Conservation (phyloP, 2,329 filamentous ascomycete genomes). For the Aspergillus sergii region DNA sequence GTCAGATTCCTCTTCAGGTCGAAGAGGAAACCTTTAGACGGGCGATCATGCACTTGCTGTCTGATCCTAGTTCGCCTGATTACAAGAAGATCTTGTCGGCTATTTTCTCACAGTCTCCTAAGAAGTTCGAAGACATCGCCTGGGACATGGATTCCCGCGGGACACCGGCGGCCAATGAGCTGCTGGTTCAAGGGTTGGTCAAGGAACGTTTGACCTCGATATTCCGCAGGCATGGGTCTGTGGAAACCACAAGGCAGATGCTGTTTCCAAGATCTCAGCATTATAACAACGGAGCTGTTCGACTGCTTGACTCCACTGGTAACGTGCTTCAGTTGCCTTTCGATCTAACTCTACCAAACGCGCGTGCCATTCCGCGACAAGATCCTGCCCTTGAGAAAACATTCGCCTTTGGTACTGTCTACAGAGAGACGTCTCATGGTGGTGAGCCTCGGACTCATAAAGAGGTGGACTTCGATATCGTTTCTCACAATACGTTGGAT, state of each 20-base stretch:
- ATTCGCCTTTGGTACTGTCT: slow-evolving; percentile 86
- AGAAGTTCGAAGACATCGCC: slow-evolving; percentile 77
- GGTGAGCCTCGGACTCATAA: slow-evolving; percentile 81
- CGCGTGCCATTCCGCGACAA: slow-evolving; percentile 73
- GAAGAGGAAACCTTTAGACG: slow-evolving; percentile 89
- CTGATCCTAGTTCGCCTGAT: slow-evolving; percentile 81
- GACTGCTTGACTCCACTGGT: slow-evolving; percentile 78
- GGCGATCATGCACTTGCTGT: slow-evolving; percentile 73
- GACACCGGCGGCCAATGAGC: slow-evolving; percentile 51
- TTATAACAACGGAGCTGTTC: slow-evolving; percentile 74
- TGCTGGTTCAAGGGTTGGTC: slow-evolving; percentile 72
- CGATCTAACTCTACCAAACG: slow-evolving; percentile 87
- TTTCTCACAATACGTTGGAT: slow-evolving; percentile 80
- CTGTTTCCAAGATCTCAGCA: slow-evolving; percentile 82
- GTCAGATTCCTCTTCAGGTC: slow-evolving; percentile 85
- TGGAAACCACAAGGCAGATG: slow-evolving; percentile 73
- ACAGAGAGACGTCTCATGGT: slow-evolving; percentile 74
- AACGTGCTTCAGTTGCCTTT: slow-evolving; percentile 93
- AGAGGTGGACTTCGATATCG: slow-evolving; percentile 94
- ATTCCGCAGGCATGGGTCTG: slow-evolving; percentile 85
- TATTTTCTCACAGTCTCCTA: slow-evolving; percentile 75
- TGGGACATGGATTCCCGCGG: slow-evolving; percentile 70
- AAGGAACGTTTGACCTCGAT: slow-evolving; percentile 75
- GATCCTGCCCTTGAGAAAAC: slow-evolving; percentile 70
- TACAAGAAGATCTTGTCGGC: slow-evolving; percentile 88